Evolutionary conservation across 1,284 basidiomycete genomes (phyloP).

Genomic region (Xanthoconium separans): DNA sequence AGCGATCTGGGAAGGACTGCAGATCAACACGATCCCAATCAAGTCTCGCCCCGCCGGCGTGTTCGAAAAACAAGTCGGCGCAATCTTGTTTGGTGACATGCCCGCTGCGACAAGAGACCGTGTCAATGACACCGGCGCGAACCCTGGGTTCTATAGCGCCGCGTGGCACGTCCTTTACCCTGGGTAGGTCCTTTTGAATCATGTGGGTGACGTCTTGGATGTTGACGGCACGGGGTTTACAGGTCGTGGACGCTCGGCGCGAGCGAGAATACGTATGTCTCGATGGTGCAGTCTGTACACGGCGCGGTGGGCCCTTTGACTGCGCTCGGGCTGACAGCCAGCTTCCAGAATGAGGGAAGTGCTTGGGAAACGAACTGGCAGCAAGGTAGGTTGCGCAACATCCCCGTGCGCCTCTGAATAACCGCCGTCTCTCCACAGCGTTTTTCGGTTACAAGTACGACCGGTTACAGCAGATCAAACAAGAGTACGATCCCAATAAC

Average conservation of each 20-base stretch:
- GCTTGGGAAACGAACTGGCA: conserved; percentile 11
- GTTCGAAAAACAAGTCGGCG: neutral
- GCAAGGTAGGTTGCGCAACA: neutral
- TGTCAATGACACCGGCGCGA: conserved; percentile 7
- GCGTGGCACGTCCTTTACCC: conserved; percentile 10
- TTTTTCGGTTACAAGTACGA: conserved; percentile 16
- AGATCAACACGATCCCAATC: neutral
- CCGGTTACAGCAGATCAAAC: conserved; percentile 3
- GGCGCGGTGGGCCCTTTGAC: conserved; percentile 6
- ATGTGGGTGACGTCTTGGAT: neutral
- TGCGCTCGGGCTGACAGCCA: conserved; percentile 4
- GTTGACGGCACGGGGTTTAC: neutral
- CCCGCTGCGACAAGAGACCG: conserved; percentile 1
- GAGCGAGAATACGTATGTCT: neutral
- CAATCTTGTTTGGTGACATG: conserved; percentile 7
- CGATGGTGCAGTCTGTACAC: conserved; percentile 2
- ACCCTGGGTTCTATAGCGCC: conserved; percentile 10
- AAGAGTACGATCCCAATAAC: conserved; percentile 8
- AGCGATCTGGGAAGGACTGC: conserved; percentile 9
- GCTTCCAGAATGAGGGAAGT: conserved; percentile 15
- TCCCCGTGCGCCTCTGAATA: no score
- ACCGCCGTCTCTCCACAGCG: neutral
- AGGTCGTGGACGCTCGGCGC: conserved; percentile 12
- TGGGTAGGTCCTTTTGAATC: neutral
- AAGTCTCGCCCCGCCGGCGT: neutral